phyloP scores from a whole-genome alignment of 805 yeast genomes.

The Monosporozyma unispora region DNA sequence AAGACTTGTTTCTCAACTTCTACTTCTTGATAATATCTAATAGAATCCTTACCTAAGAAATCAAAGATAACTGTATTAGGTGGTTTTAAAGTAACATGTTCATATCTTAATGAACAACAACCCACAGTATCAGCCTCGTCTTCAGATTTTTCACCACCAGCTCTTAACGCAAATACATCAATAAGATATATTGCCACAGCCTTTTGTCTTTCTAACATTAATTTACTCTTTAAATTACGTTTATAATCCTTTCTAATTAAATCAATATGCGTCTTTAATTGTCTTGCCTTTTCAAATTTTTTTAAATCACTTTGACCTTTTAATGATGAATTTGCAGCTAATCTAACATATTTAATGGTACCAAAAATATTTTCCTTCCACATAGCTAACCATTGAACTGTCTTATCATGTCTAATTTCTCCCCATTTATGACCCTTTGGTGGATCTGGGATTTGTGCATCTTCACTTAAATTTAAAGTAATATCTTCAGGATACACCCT shows the following conservation, averaged over 20 bases:
- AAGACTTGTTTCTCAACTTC: slow-evolving; percentile 88
- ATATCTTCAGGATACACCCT: slow-evolving; percentile 87
- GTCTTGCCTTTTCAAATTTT: slow-evolving; percentile 90
- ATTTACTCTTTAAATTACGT: slow-evolving; percentile 54
- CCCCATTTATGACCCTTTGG: slow-evolving; percentile 91
- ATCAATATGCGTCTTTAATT: slow-evolving; percentile 64
- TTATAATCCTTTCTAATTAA: slow-evolving; percentile 68
- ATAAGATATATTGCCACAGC: slow-evolving; percentile 91
- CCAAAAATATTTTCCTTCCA: slow-evolving; percentile 92
- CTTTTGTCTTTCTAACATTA: slow-evolving; percentile 81
- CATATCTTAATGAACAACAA: slow-evolving; percentile 87
- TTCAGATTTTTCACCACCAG: slow-evolving; percentile 95
- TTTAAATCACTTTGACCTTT: slow-evolving; percentile 87
- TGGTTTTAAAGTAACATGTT: slow-evolving; percentile 78
- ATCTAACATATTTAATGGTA: slow-evolving; percentile 76
- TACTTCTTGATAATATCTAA: slow-evolving; percentile 84
- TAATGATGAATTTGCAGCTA: slow-evolving; percentile 83
- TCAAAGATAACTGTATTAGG: slow-evolving; percentile 84
- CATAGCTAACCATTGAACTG: slow-evolving; percentile 93
- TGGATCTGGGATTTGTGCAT: slow-evolving; percentile 64
- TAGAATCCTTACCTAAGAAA: slow-evolving; percentile 92
- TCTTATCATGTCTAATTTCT: slow-evolving; percentile 76
- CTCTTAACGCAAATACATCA: slow-evolving; percentile 90
- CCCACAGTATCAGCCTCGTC: slow-evolving; percentile 99
- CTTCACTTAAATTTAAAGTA: slow-evolving; percentile 69